Base-by-base conservation (phyloP, 176 grass and related monocot genomes). In the Metroxylon sagu region DNA sequence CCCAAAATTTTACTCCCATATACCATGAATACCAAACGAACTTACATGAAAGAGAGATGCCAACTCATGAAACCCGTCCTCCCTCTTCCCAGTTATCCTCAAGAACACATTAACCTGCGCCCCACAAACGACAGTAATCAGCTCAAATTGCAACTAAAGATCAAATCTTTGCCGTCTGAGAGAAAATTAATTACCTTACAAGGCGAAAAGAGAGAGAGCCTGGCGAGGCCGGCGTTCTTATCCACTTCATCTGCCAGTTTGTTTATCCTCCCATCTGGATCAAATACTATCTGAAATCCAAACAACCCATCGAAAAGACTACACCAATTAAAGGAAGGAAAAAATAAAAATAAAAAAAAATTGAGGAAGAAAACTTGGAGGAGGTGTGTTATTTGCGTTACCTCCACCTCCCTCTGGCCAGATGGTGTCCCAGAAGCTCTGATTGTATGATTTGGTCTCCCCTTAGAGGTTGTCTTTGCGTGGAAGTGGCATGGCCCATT, bases 11-110 rank as follows among this genome's bases (percentile, higher is more conserved):
- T 35, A 35, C 31, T 35, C 31, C 31, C 8, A 35, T 7, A 35
- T 0, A 35, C 31, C 31, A 35, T 35, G 6, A 8, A 35, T 8
- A 35, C 8, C 21, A 23, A 56, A 29, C 18, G 21, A 43, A 52
- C 84, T 88, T 78, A 98, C 93, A 74, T 98, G 93, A 79, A 98
- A 98, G 58, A 98, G 71, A 65, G 93, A 98, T 71, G 93, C 93
- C 66, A 98, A 73, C 53, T 98, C 84, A 58, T 98, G 93, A 78
- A 80, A 98, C 3, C 84, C 84, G 74, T 98, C 87, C 65, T 75
- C 73, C 72, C 87, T 85, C 77, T 98, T 98, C 55, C 73, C 81
- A 1, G 87, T 98, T 77, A 98, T 88, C 81, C 93, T 88, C 72
- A 98, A 78, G 67, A 98, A 98, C 69, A 88, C 72, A 78, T 98